Evolutionary conservation across 345 rosid species (phyloP), one percentile per base, ranked within the genome.

Genomic region (Gossypium longicalyx): DNA sequence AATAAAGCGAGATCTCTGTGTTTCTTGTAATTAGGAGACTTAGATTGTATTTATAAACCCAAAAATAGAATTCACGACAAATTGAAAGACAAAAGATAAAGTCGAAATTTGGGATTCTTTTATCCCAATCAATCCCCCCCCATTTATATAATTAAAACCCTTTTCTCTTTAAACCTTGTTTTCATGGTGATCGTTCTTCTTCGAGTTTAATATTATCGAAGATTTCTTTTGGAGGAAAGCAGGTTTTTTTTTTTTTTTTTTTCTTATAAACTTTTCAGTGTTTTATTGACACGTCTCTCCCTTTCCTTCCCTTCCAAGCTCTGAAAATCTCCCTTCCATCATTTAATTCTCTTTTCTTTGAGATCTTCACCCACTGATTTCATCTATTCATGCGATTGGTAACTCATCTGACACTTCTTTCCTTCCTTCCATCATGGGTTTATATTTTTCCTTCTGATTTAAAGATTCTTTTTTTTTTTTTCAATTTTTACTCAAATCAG

Each of bases 301-400:
- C 41, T 34, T 34, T 1, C 59, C 17, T 45, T n/a, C 57, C 7
- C 41, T 47, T 17, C 45, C 13, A 20, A 45, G 34, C 53, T 17
- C 51, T 64, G 12, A 67, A 68, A 64, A 29, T 59, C 66, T 29
- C 61, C 69, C 25, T 60, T 66, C 3, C 59, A 69, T 69, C 72
- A 49, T 49, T 23, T 1, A 25, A 25, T 51, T 2, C 27, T 29
- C 11, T 10, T 22, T n/a, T 54, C 23, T 57, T 67, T 27, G 58
- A 56, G 57, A 75, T 67, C 62, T 61, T 25, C 44, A 60, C 38
- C 63, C 25, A 4, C 43, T 20, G 51, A 16, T 61, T 71, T 66
- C 51, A 19, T 49, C 62, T 23, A 57, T 70, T 76, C 51, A 70
- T 76, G 70, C 79, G 44, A 76, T 70, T 60, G 74, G 79, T 76